phyloP scores from a whole-genome alignment of 768 basidiomycete species.

The Trametes punicea region DNA sequence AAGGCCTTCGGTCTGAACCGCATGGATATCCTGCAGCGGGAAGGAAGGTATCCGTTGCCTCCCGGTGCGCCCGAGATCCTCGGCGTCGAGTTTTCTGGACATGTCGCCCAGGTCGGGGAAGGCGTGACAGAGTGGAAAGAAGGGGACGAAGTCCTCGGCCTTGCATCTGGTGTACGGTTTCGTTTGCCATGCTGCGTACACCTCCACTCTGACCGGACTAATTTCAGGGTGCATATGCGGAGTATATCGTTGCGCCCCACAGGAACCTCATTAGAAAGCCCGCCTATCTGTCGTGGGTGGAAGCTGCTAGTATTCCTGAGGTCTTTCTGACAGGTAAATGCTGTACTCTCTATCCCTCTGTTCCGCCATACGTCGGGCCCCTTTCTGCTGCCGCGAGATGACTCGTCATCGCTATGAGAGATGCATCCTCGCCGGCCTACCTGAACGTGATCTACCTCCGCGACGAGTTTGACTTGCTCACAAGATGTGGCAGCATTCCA shows the following conservation, averaged over 20 bases:
- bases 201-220: background rate
- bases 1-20: slow-evolving; percentile 87
- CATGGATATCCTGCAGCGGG: slow-evolving; percentile 75
- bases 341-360: background rate
- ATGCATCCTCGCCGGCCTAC: background rate
- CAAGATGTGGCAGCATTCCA: slow-evolving; percentile 48
- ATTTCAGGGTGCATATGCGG: slow-evolving; percentile 82
- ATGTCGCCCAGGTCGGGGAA: slow-evolving; percentile 38
- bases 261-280: slow-evolving; percentile 77
- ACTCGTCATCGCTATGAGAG: background rate
- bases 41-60: slow-evolving; percentile 75
- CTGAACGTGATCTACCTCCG: background rate
- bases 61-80: slow-evolving; percentile 71
- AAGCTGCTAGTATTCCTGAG: slow-evolving; percentile 88
- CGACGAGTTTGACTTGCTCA: background rate
- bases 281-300: slow-evolving; percentile 66
- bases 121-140: slow-evolving; percentile 35
- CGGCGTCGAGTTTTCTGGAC: slow-evolving; percentile 88
- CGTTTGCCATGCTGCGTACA: background rate
- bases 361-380: background rate
- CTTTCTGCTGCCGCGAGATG: background rate
- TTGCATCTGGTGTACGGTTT: slow-evolving; percentile 63
- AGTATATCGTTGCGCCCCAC: slow-evolving; percentile 68
- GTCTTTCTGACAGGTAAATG: slow-evolving; percentile 77
- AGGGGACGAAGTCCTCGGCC: slow-evolving; percentile 87